A percentile compares a stretch with the other conserved stretches of the same genome.
phyloP scores from a whole-genome alignment of 371 early-diverging fungal genomes.

The Mucor lusitanicus region DNA sequence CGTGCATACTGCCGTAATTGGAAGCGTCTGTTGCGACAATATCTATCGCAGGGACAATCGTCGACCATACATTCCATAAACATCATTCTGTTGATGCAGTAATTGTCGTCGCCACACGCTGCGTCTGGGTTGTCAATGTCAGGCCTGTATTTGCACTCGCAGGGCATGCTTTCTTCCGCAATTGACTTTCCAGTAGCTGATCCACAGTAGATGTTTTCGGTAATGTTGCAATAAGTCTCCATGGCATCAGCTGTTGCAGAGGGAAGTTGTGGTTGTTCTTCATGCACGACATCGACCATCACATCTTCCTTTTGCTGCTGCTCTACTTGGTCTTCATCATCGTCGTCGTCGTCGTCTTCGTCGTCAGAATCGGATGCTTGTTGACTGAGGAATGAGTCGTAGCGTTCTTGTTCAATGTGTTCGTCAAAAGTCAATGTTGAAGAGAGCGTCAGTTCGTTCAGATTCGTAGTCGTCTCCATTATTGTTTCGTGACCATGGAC shows the following conservation, averaged over 20 bases:
- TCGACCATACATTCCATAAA: conserved; percentile 91
- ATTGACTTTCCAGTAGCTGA: conserved; percentile 69
- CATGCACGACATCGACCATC: conserved; percentile 1
- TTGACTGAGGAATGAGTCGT: background rate
- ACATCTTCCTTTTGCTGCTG: background rate
- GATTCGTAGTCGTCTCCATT: background rate
- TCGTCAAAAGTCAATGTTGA: background rate
- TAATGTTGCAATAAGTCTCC: conserved; percentile 62
- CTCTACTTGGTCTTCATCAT: background rate
- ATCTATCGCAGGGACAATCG: conserved; percentile 87
- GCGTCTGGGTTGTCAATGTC: conserved; percentile 42
- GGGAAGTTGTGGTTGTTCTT: conserved; percentile 22
- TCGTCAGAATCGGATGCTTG: background rate
- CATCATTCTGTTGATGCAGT: conserved; percentile 92
- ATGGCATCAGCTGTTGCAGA: conserved; percentile 55
- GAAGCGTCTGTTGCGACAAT: conserved; percentile 92
- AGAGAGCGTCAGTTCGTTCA: background rate
- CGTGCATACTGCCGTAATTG: conserved; percentile 80
- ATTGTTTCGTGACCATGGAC: conserved; percentile 3
- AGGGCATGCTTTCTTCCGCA: conserved; percentile 78
- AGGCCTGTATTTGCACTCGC: conserved; percentile 78
- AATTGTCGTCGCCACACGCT: conserved; percentile 87
- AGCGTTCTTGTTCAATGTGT: background rate
- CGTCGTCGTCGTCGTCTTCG: background rate
- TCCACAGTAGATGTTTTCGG: conserved; percentile 68